Conservation (phyloP, 129 eudicot species). For the Ambrosia artemisiifolia region DNA sequence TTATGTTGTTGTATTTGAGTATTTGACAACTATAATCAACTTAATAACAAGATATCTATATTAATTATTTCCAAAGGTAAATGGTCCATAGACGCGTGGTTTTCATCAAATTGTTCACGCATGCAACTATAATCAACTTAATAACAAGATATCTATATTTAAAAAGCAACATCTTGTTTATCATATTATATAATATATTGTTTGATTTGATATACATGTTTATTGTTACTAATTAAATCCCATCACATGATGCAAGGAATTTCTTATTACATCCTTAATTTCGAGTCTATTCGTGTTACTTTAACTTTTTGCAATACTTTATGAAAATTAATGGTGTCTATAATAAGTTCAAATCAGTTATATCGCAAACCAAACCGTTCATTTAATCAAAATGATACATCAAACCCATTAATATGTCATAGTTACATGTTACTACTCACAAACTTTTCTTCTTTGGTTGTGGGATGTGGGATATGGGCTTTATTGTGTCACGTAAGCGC, state of each 20-base stretch:
- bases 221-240: not conserved
- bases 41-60: not conserved
- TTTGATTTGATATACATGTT: not conserved
- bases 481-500: too few species aligned
- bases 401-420: too few species aligned
- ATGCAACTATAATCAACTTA: too few species aligned
- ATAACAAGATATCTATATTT: too few species aligned
- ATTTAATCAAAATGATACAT: too few species aligned
- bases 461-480: too few species aligned
- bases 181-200: not conserved
- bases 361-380: too few species aligned
- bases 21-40: not conserved
- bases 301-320: not conserved
- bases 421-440: too few species aligned
- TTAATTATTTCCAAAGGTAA: not conserved
- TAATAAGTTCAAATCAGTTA: too few species aligned
- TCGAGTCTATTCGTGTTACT: not conserved
- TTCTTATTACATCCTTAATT: not conserved
- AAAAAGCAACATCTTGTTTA: not conserved
- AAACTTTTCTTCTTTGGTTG: too few species aligned
- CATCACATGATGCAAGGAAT: not conserved
- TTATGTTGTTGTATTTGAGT: constrained; percentile 16
- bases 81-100: constrained; percentile 17
- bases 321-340: not conserved
- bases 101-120: not conserved